These are phyloP conservation scores for Chrysanthemum seticuspe DNA, from an alignment of 129 eudicot species.

Conservation along the genomic window DNA sequence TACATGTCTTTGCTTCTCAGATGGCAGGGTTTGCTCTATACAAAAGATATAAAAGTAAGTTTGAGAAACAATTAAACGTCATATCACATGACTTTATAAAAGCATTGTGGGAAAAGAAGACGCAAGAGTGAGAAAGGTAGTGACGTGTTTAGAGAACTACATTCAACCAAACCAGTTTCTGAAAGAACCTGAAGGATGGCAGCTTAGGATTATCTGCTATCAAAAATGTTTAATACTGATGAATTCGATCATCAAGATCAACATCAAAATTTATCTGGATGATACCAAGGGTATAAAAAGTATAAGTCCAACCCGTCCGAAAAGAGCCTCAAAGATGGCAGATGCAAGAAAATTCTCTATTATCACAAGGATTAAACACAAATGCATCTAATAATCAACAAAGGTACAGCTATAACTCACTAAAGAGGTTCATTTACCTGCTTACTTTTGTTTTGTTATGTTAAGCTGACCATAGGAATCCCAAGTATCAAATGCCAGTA, in stretches of 20 bases:
- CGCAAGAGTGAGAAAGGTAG: slow-evolving; percentile 33
- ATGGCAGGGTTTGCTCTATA: slow-evolving; percentile 78
- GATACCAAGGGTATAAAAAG: no score
- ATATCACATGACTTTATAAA: slow-evolving; percentile 45
- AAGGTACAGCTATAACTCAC: slow-evolving; percentile 21
- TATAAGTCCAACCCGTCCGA: no score
- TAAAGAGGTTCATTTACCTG: slow-evolving; percentile 19
- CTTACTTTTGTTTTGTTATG: background rate
- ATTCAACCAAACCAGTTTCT: slow-evolving; percentile 52
- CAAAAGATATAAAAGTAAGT: slow-evolving; percentile 60
- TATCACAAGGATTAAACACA: no score
- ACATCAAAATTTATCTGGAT: slow-evolving; percentile 22
- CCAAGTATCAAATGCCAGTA: no score
- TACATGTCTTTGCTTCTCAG: slow-evolving; percentile 42
- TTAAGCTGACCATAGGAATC: no score
- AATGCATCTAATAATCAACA: background rate
- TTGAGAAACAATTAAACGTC: slow-evolving; percentile 52
- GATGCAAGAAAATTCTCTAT: background rate
- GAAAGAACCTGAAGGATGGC: slow-evolving; percentile 75
- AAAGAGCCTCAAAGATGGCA: background rate
- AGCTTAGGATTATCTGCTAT: slow-evolving; percentile 37
- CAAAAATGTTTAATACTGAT: slow-evolving; percentile 22
- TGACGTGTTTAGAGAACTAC: slow-evolving; percentile 41
- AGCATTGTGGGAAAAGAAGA: slow-evolving; percentile 41
- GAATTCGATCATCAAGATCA: slow-evolving; percentile 31